A percentile compares a stretch with the other conserved stretches of the same genome.
Conservation (phyloP, 345 rosid genomes). For the Ceriops decandra region DNA sequence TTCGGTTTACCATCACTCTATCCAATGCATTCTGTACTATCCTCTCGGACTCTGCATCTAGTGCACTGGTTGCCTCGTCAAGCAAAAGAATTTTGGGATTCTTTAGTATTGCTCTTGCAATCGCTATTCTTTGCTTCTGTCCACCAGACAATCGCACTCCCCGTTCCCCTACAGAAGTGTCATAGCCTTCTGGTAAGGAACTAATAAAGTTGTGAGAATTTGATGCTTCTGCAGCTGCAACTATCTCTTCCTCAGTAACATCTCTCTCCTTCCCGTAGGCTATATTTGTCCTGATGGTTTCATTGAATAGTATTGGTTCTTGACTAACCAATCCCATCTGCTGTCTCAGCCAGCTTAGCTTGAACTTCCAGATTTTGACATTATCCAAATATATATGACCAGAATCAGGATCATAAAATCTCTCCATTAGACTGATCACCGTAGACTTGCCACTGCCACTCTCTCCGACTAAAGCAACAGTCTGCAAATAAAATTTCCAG, state of each 20-base stretch:
- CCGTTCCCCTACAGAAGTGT: conserved; percentile 60
- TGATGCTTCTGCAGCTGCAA: conserved; percentile 50
- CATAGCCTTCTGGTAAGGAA: conserved; percentile 58
- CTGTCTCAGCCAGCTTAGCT: conserved; percentile 66
- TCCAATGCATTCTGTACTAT: conserved; percentile 67
- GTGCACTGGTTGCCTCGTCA: conserved; percentile 77
- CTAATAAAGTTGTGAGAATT: conserved; percentile 65
- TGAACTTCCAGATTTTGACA: conserved; percentile 34
- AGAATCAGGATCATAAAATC: conserved; percentile 72
- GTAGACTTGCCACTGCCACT: conserved; percentile 82
- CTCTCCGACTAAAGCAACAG: conserved; percentile 70
- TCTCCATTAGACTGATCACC: conserved; percentile 55
- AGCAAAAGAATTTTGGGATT: conserved; percentile 60
- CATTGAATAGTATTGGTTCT: conserved; percentile 71
- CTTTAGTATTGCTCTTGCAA: conserved; percentile 61
- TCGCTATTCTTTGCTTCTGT: conserved; percentile 64
- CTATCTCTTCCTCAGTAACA: conserved; percentile 50
- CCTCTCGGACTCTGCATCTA: conserved; percentile 66
- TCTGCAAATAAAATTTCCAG: conserved; percentile 26
- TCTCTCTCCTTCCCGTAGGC: conserved; percentile 55
- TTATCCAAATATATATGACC: conserved; percentile 46
- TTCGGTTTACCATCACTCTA: conserved; percentile 53
- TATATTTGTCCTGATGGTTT: conserved; percentile 56
- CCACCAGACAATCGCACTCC: conserved; percentile 74
- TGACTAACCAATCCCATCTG: conserved; percentile 71